Evolutionary conservation across 257 asterid species (phyloP).

Genomic region (Galeopsis tetrahit): DNA sequence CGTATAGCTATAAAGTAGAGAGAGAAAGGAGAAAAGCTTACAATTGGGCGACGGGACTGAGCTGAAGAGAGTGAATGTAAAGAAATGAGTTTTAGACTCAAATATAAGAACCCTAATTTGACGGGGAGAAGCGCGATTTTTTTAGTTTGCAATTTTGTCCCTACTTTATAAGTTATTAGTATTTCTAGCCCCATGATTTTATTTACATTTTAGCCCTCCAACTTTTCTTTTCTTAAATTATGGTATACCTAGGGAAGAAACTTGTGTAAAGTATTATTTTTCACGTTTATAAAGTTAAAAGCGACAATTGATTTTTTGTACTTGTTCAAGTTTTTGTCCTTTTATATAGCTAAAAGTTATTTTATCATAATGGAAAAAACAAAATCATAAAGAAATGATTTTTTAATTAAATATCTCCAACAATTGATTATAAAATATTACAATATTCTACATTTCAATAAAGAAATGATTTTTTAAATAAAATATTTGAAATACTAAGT

Average conservation of each 20-base stretch:
- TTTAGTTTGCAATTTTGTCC: slow-evolving; percentile 45
- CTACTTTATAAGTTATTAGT: slow-evolving; percentile 15
- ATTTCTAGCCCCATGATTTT: slow-evolving; percentile 22
- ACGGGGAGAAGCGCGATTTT: slow-evolving; percentile 60
- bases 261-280: background rate
- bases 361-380: background rate
- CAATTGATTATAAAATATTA: background rate
- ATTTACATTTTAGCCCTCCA: background rate
- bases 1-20: slow-evolving; percentile 16
- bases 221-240: background rate
- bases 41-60: slow-evolving; percentile 33
- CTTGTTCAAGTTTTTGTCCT: background rate
- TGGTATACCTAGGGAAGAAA: background rate
- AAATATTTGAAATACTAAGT: background rate
- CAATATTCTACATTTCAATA: background rate
- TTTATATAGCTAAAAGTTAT: background rate
- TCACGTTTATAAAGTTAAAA: background rate
- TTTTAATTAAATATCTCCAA: background rate
- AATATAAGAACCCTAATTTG: slow-evolving; percentile 76
- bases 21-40: slow-evolving; percentile 34
- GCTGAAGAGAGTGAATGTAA: slow-evolving; percentile 42
- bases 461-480: background rate
- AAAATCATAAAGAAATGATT: background rate
- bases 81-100: slow-evolving; percentile 32
- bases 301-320: background rate